Evolutionary conservation across 192 early-diverging fungal genomes (phyloP).

Genomic region (Coemansia sp.): DNA sequence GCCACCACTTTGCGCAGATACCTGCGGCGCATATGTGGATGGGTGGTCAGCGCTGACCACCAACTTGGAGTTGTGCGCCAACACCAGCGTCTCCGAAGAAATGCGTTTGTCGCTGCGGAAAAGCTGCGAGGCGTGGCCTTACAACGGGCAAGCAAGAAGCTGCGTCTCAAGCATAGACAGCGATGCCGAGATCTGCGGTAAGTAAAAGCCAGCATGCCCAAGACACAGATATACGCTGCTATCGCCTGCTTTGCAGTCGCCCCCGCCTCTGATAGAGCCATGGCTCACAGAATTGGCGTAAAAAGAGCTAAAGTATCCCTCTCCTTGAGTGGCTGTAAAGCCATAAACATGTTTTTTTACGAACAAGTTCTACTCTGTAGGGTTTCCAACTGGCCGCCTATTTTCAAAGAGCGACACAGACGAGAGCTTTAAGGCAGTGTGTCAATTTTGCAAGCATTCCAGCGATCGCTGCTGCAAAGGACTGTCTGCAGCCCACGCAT

Average conservation of each 20-base stretch:
- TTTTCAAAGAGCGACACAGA: neutral
- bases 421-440: neutral
- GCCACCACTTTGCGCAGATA: slow-evolving; percentile 20
- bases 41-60: slow-evolving; percentile 26
- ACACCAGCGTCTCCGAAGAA: slow-evolving; percentile 19
- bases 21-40: slow-evolving; percentile 17
- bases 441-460: neutral
- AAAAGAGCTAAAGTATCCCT: too few species aligned
- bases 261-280: too few species aligned
- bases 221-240: too few species aligned
- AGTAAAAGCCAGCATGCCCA: neutral
- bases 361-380: too few species aligned
- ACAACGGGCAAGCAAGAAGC: slow-evolving; percentile 15
- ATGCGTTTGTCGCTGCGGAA: slow-evolving; percentile 15
- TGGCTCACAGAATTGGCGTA: too few species aligned
- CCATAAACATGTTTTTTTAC: too few species aligned
- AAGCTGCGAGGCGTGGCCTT: slow-evolving; percentile 27
- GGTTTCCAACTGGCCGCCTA: neutral
- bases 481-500: neutral
- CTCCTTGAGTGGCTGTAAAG: too few species aligned
- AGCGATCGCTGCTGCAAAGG: neutral
- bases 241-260: too few species aligned
- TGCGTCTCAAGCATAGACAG: slow-evolving; percentile 28
- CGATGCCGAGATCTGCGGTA: slow-evolving; percentile 33
- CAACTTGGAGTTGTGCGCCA: slow-evolving; percentile 19